Conservation (phyloP, 345 rosid species). For the Citropsis articulata region DNA sequence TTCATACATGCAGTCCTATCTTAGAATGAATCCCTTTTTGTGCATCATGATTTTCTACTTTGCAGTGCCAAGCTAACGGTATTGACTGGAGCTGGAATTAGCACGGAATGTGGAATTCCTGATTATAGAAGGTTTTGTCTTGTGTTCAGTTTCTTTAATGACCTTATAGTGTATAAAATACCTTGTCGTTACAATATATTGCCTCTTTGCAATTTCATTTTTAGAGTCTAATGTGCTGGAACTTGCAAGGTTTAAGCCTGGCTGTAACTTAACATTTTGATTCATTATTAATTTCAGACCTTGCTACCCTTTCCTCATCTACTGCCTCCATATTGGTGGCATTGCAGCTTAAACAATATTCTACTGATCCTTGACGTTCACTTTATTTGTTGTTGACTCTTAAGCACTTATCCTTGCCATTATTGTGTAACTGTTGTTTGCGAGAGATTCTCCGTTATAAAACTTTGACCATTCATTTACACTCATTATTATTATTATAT, state of each 20-base stretch:
- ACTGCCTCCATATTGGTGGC: neutral
- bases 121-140: conserved; percentile 81
- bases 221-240: neutral
- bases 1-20: neutral
- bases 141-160: neutral
- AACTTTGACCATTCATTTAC: neutral
- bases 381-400: neutral
- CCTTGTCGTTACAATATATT: neutral
- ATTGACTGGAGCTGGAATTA: conserved; percentile 91
- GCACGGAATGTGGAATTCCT: conserved; percentile 96
- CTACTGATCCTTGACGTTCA: neutral
- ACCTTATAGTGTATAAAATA: neutral
- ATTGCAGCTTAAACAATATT: neutral
- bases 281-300: neutral
- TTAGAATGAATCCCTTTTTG: neutral
- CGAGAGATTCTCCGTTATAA: neutral
- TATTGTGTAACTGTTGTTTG: neutral
- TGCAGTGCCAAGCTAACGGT: conserved; percentile 68
- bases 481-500: neutral
- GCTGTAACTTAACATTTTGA: neutral
- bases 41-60: neutral
- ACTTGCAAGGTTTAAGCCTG: neutral
- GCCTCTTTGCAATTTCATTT: neutral
- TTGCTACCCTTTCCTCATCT: no score
- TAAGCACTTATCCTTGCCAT: neutral